phyloP scores from a whole-genome alignment of 2,329 filamentous ascomycete genomes.

The Colletotrichum sublineola region DNA sequence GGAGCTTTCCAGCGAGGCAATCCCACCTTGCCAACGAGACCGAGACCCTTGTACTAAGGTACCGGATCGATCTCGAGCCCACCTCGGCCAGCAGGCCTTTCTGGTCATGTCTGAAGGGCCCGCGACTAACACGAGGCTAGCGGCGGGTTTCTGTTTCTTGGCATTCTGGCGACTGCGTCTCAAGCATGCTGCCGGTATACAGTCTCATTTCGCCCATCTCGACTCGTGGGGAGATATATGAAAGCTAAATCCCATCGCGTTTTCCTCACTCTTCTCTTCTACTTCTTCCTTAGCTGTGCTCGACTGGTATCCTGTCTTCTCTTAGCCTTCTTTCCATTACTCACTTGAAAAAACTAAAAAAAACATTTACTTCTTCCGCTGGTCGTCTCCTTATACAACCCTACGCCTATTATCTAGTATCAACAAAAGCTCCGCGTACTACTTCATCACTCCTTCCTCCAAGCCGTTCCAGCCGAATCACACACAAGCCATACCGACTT shows the following conservation, averaged over 20 bases:
- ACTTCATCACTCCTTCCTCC: slow-evolving; percentile 1
- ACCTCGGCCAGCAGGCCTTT: slow-evolving; percentile 32
- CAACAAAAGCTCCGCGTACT: slow-evolving; percentile 2
- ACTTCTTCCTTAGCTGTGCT: slow-evolving; percentile 38
- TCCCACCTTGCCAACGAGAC: slow-evolving; percentile 27
- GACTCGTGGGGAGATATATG: slow-evolving; percentile 40
- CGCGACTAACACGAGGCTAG: slow-evolving; percentile 33
- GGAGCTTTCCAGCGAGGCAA: slow-evolving; percentile 40
- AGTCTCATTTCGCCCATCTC: slow-evolving; percentile 33
- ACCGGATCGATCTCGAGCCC: slow-evolving; percentile 35
- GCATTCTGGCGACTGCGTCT: slow-evolving; percentile 35
- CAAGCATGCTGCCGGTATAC: slow-evolving; percentile 34
- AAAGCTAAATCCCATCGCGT: slow-evolving; percentile 31
- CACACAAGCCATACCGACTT: slow-evolving; percentile 23
- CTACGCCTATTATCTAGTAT: slow-evolving; percentile 38
- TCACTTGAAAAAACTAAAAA: not conserved
- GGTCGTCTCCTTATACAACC: slow-evolving; percentile 35
- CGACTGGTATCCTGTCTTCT: slow-evolving; percentile 39
- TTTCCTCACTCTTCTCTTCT: not conserved
- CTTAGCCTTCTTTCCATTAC: slow-evolving; percentile 24
- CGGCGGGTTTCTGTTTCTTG: slow-evolving; percentile 36
- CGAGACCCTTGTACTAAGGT: slow-evolving; percentile 28
- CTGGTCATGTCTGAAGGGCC: slow-evolving; percentile 35
- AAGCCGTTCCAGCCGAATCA: slow-evolving; percentile 29
- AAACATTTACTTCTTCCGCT: slow-evolving; percentile 39